Base-by-base conservation (phyloP, 2,329 filamentous ascomycete genomes). In the Colletotrichum phormii region DNA sequence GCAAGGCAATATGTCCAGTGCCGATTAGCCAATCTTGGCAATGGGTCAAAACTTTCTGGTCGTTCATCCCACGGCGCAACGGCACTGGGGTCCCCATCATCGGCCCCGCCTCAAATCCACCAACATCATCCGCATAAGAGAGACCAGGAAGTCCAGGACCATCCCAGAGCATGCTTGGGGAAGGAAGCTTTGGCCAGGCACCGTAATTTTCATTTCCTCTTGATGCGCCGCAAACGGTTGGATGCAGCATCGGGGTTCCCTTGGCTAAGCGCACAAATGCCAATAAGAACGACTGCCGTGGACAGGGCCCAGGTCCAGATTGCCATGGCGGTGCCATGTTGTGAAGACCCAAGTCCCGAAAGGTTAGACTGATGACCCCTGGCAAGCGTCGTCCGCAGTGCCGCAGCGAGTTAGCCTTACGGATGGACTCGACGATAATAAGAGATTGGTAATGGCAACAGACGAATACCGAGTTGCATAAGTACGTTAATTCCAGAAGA, bases 321-420 rank as follows among this genome's bases (percentile, higher is more conserved):
- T 69, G 70, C 58, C 67, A 66, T 67, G 57, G 62, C 72, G 68
- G 67, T 73, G 71, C 67, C 51, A 63, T 72, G 63, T 72, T 72
- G 62, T 63, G 29, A 63, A 37, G 57, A n/a, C 35, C 54, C 69
- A 72, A 61, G 46, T 72, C 67, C 70, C 70, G 70, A 70, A 72
- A 65, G 61, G 54, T 58, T 42, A 70, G 54, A 42, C 60, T 57
- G 46, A 49, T 13, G 8, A 51, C 26, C 53, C 71, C 57, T 37
- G 67, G 37, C 63, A 66, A 72, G 67, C 57, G 67, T 72, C 68
- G 67, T 57, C 53, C 58, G 61, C 61, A 71, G 59, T 65, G 61
- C 71, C 71, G 67, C 61, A 71, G 67, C 58, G 24, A 67, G 62
- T 73, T 66, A 73, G 71, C 71, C 71, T 73, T 72, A 63, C 35